Evolutionary conservation across 2,329 filamentous ascomycete species (phyloP).

Genomic region (Paracamarosporium sp.): DNA sequence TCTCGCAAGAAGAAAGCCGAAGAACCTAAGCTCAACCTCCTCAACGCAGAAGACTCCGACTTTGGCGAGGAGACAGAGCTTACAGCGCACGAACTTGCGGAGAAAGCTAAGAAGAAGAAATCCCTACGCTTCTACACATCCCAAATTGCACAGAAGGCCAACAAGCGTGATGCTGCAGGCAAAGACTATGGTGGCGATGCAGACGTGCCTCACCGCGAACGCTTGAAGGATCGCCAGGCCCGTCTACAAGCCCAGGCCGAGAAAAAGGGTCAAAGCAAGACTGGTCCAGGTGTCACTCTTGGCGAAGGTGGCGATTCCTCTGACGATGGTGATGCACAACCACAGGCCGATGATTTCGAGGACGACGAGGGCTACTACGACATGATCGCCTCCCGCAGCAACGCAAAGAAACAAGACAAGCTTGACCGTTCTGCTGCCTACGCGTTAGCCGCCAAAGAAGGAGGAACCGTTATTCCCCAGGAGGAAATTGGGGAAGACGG

Average conservation of each 20-base stretch:
- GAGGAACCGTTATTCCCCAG: slow-evolving; percentile 68
- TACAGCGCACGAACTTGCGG: slow-evolving; percentile 77
- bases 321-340: slow-evolving; percentile 64
- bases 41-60: slow-evolving; percentile 75
- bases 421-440: slow-evolving; percentile 69
- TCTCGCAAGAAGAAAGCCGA: slow-evolving; percentile 47
- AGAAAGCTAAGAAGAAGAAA: slow-evolving; percentile 90
- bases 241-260: slow-evolving; percentile 89
- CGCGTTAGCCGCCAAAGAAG: slow-evolving; percentile 60
- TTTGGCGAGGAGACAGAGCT: slow-evolving; percentile 89
- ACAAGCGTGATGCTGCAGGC: slow-evolving; percentile 77
- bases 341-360: slow-evolving; percentile 54
- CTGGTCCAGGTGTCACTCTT: slow-evolving; percentile 67
- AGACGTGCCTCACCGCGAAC: slow-evolving; percentile 88
- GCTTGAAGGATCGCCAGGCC: slow-evolving; percentile 82
- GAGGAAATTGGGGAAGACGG: slow-evolving; percentile 80
- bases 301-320: slow-evolving; percentile 73
- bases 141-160: slow-evolving; percentile 93
- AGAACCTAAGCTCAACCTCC: slow-evolving; percentile 39
- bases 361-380: slow-evolving; percentile 85
- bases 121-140: slow-evolving; percentile 97
- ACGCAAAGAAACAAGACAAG: slow-evolving; percentile 74
- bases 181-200: slow-evolving; percentile 78
- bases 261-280: slow-evolving; percentile 72
- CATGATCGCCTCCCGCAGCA: slow-evolving; percentile 75